phyloP scores from a whole-genome alignment of 331 rosid species.

The Dryas integrifolia region DNA sequence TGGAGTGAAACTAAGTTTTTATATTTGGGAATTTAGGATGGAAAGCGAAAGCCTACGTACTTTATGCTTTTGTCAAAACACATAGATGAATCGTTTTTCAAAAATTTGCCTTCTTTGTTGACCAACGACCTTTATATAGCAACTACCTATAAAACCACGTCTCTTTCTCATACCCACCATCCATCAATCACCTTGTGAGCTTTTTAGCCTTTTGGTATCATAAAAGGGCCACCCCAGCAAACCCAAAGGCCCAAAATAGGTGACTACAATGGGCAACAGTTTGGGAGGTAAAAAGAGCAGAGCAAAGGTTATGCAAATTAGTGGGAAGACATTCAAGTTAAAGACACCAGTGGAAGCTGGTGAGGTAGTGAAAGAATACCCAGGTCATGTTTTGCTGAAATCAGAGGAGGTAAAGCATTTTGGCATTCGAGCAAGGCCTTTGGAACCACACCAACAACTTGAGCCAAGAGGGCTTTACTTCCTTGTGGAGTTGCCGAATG shows the following conservation, averaged over 20 bases:
- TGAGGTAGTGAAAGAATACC: slow-evolving; percentile 54
- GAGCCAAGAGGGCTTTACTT: slow-evolving; percentile 61
- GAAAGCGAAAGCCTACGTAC: slow-evolving; percentile 42
- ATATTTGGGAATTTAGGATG: background rate
- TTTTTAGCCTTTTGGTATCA: background rate
- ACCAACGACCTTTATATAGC: slow-evolving; percentile 39
- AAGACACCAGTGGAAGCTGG: slow-evolving; percentile 55
- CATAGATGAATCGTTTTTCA: slow-evolving; percentile 21
- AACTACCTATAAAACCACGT: slow-evolving; percentile 35
- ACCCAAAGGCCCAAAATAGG: background rate
- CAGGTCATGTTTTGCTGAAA: slow-evolving; percentile 66
- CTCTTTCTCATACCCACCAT: slow-evolving; percentile 43
- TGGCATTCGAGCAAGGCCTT: slow-evolving; percentile 70
- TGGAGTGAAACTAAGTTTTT: background rate
- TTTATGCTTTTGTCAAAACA: slow-evolving; percentile 30
- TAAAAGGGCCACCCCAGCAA: slow-evolving; percentile 5
- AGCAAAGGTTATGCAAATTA: slow-evolving; percentile 74
- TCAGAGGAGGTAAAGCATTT: slow-evolving; percentile 81
- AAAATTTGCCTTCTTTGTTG: slow-evolving; percentile 61
- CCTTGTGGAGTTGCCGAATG: slow-evolving; percentile 64
- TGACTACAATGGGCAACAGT: slow-evolving; percentile 63
- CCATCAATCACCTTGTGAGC: slow-evolving; percentile 3
- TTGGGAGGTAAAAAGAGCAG: slow-evolving; percentile 60
- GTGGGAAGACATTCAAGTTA: slow-evolving; percentile 72
- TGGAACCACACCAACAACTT: slow-evolving; percentile 45